Base-by-base conservation (phyloP, 139 green algal species). In the Picochlorum sp. region DNA sequence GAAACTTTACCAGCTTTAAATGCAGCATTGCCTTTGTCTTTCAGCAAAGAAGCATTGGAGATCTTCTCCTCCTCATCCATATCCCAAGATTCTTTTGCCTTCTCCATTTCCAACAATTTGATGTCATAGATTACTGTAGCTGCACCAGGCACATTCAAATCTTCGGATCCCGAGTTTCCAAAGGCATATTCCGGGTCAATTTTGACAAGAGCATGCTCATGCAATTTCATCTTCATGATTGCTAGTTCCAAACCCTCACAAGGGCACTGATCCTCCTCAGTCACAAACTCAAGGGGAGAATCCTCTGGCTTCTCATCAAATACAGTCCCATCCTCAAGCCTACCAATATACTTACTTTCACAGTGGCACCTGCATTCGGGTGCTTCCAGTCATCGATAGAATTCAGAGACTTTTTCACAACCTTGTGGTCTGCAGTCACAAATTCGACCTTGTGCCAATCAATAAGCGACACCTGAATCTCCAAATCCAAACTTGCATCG, bases 31-130 rank as follows among this genome's bases (percentile, higher is more conserved):
- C 92, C 92, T 62, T 83, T 83, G 21, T 93, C 91, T 83, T 98
- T 98, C 18, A 60, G 60, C n/a, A 57, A 58, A 6, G 56, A 56
- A 0, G 85, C 86, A 7, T 74, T 73, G 20, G 44, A 50, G 56
- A 97, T 61, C 86, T 97, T 98, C 66, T 98, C 92, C 15, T 54
- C 45, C 2, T 78, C 65, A 28, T 73, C 78, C 85, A 98, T 92
- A 58, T 95, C 88, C 79, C 81, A 98, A 14, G 72, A 77, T 55
- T 96, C 90, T 77, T 96, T 97, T n/a, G 85, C 76, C 57, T 91
- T 89, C 15, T 77, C 60, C 44, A 90, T 70, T 11, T 62, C 24
- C n/a, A 83, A 14, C 58, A 95, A 74, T 60, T 82, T 76, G 4
- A 94, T 61, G 1, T 88, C 74, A 45, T 86, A 94, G 8, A 52